phyloP scores from a whole-genome alignment of 1,284 basidiomycete genomes.

The Ustilago esculenta region DNA sequence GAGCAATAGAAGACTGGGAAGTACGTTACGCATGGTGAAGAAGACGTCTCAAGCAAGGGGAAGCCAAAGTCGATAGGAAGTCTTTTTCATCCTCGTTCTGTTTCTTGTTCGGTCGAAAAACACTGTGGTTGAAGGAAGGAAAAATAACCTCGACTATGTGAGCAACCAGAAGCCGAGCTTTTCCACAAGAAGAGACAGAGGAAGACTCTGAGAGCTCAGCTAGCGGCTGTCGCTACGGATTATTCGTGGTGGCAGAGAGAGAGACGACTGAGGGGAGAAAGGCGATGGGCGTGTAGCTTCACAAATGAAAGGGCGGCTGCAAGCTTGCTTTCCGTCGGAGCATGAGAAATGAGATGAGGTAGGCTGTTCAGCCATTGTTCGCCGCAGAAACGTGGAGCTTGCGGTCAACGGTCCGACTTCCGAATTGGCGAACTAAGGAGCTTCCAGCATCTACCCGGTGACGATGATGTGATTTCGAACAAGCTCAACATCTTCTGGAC shows the following conservation, averaged over 20 bases:
- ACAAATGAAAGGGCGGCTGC: neutral
- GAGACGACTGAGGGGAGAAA: neutral
- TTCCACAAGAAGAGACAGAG: no score
- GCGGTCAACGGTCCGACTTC: conserved; percentile 1
- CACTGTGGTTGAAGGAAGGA: no score
- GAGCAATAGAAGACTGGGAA: neutral
- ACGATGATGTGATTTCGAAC: no score
- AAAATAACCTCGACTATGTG: no score
- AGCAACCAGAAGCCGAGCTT: no score
- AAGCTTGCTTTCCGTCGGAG: neutral
- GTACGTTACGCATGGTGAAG: conserved; percentile 4
- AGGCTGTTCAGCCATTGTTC: neutral
- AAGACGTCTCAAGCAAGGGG: neutral
- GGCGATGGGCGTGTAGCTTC: neutral
- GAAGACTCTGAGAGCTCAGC: neutral
- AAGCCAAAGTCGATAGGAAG: neutral
- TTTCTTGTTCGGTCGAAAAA: no score
- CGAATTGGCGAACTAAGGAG: neutral
- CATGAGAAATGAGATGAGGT: neutral
- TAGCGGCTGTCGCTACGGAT: neutral
- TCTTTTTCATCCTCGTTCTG: neutral
- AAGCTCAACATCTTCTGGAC: no score
- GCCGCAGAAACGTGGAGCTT: neutral
- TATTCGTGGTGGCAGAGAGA: neutral
- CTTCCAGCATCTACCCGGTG: no score